Conservation (phyloP, 495 filamentous ascomycete genomes). For the Penicillium fimorum region DNA sequence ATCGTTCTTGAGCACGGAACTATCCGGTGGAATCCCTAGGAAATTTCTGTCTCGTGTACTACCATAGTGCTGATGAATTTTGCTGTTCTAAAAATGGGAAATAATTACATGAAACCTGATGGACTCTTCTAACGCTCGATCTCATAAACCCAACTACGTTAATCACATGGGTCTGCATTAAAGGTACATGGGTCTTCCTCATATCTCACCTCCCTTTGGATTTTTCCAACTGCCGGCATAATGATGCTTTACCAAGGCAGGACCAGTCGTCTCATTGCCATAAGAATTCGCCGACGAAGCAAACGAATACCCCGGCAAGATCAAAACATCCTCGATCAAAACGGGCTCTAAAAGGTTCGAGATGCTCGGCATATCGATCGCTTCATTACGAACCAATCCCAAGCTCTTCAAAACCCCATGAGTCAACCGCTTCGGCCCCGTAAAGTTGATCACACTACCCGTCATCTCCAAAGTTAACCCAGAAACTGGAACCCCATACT, state of each 20-base stretch:
- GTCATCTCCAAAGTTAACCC: slow-evolving; percentile 1
- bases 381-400: neutral
- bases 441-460: slow-evolving; percentile 4
- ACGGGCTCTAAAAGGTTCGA: neutral
- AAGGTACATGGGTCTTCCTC: neutral
- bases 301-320: slow-evolving; percentile 6
- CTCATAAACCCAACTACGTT: neutral
- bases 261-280: neutral
- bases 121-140: neutral
- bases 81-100: slow-evolving; percentile 20
- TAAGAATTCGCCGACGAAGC: neutral
- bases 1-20: slow-evolving; percentile 15
- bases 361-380: neutral
- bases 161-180: neutral
- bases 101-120: slow-evolving; percentile 3
- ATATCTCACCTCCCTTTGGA: slow-evolving; percentile 4
- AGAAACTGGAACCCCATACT: neutral
- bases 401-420: neutral
- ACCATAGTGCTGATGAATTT: slow-evolving; percentile 9
- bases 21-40: slow-evolving; percentile 12
- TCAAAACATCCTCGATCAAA: slow-evolving; percentile 4
- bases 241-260: slow-evolving; percentile 2
- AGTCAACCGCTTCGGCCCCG: slow-evolving; percentile 4
- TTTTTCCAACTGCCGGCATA: slow-evolving; percentile 11
- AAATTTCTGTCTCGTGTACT: slow-evolving; percentile 5